Base-by-base conservation (phyloP, 257 asterid genomes). In the Agastache rugosa region DNA sequence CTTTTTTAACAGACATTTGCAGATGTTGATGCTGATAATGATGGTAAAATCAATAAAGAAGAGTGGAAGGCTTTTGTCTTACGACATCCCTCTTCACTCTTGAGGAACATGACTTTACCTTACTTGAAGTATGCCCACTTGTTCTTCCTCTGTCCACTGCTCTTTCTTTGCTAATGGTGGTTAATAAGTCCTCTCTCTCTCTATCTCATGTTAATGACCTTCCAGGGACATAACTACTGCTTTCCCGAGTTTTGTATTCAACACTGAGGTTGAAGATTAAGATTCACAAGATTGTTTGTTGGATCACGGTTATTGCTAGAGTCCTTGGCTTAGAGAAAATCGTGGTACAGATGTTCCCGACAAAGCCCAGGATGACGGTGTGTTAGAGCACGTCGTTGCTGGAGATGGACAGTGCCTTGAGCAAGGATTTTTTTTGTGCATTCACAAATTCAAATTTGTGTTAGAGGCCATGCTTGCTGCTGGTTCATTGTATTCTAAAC, bases 101-200 rank as follows among this genome's bases (percentile, higher is more conserved):
- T 94, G 90, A 90, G 84, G 88, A 84, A 92, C 87, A 94, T 92
- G 99, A 94, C 99, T 53, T 77, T 92, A 71, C 99, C 92, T 42
- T 87, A 90, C 83, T 83, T 94, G 86, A 86, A 73, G 98, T 94
- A 81, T 10, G 85, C 31, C 25, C 31, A 6, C n/a, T 63, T 71
- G 39, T 41, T 61, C 47, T n/a, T 63, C 20, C 37, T 45, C 39
- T 14, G 37, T 31, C 7, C 37, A 29, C 34, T 29, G 2, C 34
- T 29, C 34, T 29, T 29, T 69, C 35, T 37, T 51, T 2, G 1
- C 11, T 2, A 39, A n/a, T 39, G 44, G 44, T 39, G 11, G 44
- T 39, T 39, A 39, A 39, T 39, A 39, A 39, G 2, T 56, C 39
- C 63, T 58, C 51, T 59, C 11, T 67, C 11, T 29, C 23, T 54